A percentile compares a stretch with the other conserved stretches of the same genome.
Conservation (phyloP, 2,329 filamentous ascomycete species). For the Exophiala dermatitidis region DNA sequence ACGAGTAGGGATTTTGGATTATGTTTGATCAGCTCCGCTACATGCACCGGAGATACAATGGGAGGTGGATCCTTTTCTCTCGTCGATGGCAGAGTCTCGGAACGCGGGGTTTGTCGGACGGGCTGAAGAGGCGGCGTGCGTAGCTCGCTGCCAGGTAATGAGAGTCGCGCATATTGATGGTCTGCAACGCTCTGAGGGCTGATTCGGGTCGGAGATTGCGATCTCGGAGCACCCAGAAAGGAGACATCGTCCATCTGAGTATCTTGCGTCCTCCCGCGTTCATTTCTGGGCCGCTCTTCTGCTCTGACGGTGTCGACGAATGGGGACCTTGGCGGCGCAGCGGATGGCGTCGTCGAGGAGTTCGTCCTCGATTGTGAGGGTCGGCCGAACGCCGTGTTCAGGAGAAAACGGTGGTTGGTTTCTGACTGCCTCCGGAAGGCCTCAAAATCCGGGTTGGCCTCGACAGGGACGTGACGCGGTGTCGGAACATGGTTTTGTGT, state of each 20-base stretch:
- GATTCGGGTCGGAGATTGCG: constrained; percentile 43
- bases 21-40: constrained; percentile 52
- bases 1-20: constrained; percentile 55
- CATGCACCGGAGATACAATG: constrained; percentile 49
- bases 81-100: constrained; percentile 49
- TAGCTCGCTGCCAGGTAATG: constrained; percentile 47
- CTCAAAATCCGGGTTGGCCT: constrained; percentile 75
- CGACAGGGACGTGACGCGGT: constrained; percentile 62
- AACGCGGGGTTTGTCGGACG: constrained; percentile 28
- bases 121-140: constrained; percentile 29
- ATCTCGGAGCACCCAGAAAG: constrained; percentile 40
- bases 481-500: constrained; percentile 62
- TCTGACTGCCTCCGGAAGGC: constrained; percentile 70
- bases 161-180: constrained; percentile 49
- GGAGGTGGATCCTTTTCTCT: constrained; percentile 41
- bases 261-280: constrained; percentile 4
- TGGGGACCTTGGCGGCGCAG: constrained; percentile 11
- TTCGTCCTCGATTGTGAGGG: constrained; percentile 16
- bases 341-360: constrained; percentile 5
- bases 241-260: constrained; percentile 23
- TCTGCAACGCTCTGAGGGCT: constrained; percentile 33
- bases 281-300: constrained; percentile 13
- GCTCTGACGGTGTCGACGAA: constrained; percentile 11
- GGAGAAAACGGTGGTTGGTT: constrained; percentile 19
- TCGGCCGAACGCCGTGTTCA: constrained; percentile 14